Evolutionary conservation across 768 basidiomycete species (phyloP).

Genomic region (Melanogaster broomeanus): DNA sequence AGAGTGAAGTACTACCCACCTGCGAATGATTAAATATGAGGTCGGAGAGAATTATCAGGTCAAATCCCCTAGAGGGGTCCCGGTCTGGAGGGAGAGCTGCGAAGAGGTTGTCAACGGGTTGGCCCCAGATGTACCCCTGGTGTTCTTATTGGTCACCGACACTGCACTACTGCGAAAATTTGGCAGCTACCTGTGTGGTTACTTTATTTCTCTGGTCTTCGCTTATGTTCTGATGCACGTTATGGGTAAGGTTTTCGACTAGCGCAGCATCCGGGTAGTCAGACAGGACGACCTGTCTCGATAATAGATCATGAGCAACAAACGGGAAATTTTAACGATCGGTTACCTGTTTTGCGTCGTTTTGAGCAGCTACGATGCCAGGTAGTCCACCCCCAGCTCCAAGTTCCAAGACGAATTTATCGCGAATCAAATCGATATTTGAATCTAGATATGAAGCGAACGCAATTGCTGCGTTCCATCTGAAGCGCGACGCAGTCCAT

Average conservation of each 20-base stretch:
- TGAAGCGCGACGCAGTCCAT: slow-evolving; percentile 25
- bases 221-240: slow-evolving; percentile 60
- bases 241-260: slow-evolving; percentile 72
- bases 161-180: slow-evolving; percentile 29
- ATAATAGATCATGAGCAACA: not conserved
- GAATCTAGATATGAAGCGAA: slow-evolving; percentile 71
- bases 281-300: slow-evolving; percentile 71
- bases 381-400: slow-evolving; percentile 95
- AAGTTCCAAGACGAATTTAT: slow-evolving; percentile 72
- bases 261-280: slow-evolving; percentile 88
- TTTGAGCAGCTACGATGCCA: slow-evolving; percentile 69
- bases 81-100: slow-evolving; percentile 17
- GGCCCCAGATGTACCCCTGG: slow-evolving; percentile 87
- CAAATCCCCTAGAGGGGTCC: slow-evolving; percentile 46
- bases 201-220: slow-evolving; percentile 16
- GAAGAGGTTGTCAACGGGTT: slow-evolving; percentile 40
- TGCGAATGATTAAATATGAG: slow-evolving; percentile 95
- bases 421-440: slow-evolving; percentile 45
- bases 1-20: slow-evolving; percentile 40
- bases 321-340: not conserved
- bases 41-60: slow-evolving; percentile 88
- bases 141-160: not conserved
- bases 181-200: slow-evolving; percentile 36
- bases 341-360: slow-evolving; percentile 65
- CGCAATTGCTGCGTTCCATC: slow-evolving; percentile 81